Evolutionary conservation across 768 basidiomycete genomes (phyloP).

Genomic region (Auriscalpium vulgare): DNA sequence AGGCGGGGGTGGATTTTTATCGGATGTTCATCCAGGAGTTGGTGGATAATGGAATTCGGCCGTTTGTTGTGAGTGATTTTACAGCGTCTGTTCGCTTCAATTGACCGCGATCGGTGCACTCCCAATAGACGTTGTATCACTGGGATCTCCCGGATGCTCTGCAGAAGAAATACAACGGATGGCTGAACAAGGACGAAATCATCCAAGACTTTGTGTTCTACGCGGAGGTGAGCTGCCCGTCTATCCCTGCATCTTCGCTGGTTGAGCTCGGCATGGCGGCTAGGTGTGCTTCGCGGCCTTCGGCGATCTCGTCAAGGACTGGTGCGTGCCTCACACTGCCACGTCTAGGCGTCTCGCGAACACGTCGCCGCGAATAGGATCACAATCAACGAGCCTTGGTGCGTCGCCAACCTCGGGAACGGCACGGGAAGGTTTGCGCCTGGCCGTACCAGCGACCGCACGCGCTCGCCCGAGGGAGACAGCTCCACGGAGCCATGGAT

Average conservation of each 20-base stretch:
- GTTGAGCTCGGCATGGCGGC: background rate
- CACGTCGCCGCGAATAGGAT: constrained; percentile 19
- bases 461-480: constrained; percentile 50
- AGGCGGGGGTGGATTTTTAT: constrained; percentile 39
- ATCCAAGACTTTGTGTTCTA: constrained; percentile 39
- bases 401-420: constrained; percentile 33
- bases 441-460: constrained; percentile 42
- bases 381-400: constrained; percentile 43
- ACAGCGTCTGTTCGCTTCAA: background rate
- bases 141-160: constrained; percentile 49
- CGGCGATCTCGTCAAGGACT: constrained; percentile 42
- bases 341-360: background rate
- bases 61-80: constrained; percentile 29
- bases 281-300: constrained; percentile 37
- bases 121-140: constrained; percentile 34
- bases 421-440: constrained; percentile 35
- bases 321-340: constrained; percentile 20
- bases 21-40: constrained; percentile 36
- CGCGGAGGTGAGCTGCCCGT: constrained; percentile 24
- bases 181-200: constrained; percentile 40
- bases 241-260: background rate
- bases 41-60: constrained; percentile 35
- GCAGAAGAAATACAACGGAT: constrained; percentile 40
- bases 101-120: background rate
- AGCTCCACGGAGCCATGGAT: constrained; percentile 66